Evolutionary conservation across 306 rosid genomes (phyloP).

Genomic region (Ormosia emarginata): DNA sequence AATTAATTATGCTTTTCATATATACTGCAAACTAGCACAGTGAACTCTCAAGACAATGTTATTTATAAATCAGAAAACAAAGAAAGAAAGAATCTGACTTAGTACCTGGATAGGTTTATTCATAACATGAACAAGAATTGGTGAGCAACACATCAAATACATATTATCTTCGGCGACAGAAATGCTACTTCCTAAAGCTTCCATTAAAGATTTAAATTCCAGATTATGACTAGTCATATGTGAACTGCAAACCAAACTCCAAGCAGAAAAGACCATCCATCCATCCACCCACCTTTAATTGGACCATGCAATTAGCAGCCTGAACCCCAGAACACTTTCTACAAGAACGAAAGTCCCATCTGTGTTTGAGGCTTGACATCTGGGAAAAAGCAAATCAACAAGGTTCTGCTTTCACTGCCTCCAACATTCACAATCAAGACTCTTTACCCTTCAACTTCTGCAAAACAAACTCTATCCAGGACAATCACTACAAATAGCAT

Average conservation of each 20-base stretch:
- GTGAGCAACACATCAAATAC: neutral
- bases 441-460: conserved; percentile 28
- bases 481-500: neutral
- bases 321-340: neutral
- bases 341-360: neutral
- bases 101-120: neutral
- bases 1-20: neutral
- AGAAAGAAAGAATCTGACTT: neutral
- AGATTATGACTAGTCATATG: neutral
- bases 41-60: neutral
- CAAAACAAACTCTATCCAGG: conserved; percentile 17
- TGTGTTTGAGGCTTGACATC: neutral
- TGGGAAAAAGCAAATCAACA: neutral
- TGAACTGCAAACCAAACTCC: conserved; percentile 10
- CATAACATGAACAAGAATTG: neutral
- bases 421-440: conserved; percentile 14
- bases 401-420: conserved; percentile 4
- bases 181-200: neutral
- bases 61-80: neutral
- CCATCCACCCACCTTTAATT: neutral
- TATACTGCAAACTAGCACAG: neutral
- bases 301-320: conserved; percentile 6
- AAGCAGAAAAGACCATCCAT: neutral
- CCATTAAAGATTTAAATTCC: neutral
- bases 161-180: neutral